Evolutionary conservation across 768 basidiomycete genomes (phyloP).

Genomic region (Leccinum boreale): DNA sequence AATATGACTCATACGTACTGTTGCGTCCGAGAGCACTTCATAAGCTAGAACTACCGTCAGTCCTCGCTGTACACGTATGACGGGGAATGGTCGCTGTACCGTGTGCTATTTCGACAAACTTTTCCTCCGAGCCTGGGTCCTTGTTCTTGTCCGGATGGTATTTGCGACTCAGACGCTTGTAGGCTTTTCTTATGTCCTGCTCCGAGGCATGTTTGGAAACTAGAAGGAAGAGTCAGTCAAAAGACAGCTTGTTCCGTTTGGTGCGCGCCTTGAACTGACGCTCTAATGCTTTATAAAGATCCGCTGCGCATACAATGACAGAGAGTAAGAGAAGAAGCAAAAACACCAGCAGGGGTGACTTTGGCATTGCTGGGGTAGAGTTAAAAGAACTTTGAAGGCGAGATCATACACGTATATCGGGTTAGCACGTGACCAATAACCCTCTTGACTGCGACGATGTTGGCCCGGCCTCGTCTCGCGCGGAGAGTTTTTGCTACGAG

Average conservation of each 20-base stretch:
- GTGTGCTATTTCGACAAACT: conserved; percentile 88
- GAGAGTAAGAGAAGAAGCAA: conserved; percentile 33
- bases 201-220: conserved; percentile 79
- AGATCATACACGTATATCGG: conserved; percentile 29
- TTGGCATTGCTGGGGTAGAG: conserved; percentile 20
- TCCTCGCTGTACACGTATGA: neutral
- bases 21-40: conserved; percentile 86
- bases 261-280: conserved; percentile 52
- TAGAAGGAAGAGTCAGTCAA: conserved; percentile 27
- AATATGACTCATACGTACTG: conserved; percentile 43
- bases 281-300: conserved; percentile 82
- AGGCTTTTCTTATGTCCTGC: conserved; percentile 87
- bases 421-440: conserved; percentile 24
- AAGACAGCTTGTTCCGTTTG: conserved; percentile 12
- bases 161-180: conserved; percentile 84
- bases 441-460: conserved; percentile 11
- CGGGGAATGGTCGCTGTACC: conserved; percentile 48
- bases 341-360: conserved; percentile 24
- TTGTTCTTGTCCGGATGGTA: conserved; percentile 97
- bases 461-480: conserved; percentile 8
- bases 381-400: neutral
- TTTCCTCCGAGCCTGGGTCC: conserved; percentile 74
- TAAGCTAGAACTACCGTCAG: conserved; percentile 56
- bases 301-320: conserved; percentile 46
- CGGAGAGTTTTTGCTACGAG: conserved; percentile 1